Conservation (phyloP, 1,284 basidiomycete genomes). For the Cryptococcus hybrid region DNA sequence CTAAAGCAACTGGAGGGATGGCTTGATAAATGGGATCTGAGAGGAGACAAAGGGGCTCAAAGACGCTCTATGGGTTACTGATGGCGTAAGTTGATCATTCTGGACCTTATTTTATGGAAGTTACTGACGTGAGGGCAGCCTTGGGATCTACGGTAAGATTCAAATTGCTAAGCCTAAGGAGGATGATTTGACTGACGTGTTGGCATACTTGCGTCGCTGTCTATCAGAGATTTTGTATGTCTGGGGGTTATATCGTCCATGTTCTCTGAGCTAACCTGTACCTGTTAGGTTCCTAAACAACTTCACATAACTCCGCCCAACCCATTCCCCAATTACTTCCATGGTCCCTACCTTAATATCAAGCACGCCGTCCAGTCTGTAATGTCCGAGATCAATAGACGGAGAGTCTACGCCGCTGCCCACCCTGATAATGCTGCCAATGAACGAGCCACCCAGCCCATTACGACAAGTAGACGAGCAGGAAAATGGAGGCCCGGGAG, state of each 20-base stretch:
- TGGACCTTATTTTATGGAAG: background rate
- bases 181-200: background rate
- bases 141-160: conserved; percentile 47
- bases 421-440: conserved; percentile 19
- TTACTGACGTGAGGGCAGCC: conserved; percentile 20
- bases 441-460: conserved; percentile 15
- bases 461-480: conserved; percentile 26
- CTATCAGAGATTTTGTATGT: conserved; percentile 36
- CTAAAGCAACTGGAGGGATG: conserved; percentile 66
- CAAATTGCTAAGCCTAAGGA: background rate
- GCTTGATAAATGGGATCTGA: conserved; percentile 55
- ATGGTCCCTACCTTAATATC: conserved; percentile 46
- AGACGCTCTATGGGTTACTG: conserved; percentile 54
- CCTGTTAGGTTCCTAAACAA: conserved; percentile 43
- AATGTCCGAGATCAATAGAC: conserved; percentile 55
- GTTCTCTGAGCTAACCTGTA: background rate
- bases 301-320: conserved; percentile 44
- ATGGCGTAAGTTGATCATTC: conserved; percentile 46
- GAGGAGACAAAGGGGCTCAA: conserved; percentile 41
- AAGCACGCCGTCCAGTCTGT: conserved; percentile 46
- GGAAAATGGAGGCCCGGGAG: conserved; percentile 1
- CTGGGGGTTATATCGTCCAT: background rate
- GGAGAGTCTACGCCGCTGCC: conserved; percentile 54
- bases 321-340: conserved; percentile 39
- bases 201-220: background rate